These are phyloP conservation scores for Amborella trichopoda DNA, from an alignment of 164 flowering plant species.

Conservation along the genomic window DNA sequence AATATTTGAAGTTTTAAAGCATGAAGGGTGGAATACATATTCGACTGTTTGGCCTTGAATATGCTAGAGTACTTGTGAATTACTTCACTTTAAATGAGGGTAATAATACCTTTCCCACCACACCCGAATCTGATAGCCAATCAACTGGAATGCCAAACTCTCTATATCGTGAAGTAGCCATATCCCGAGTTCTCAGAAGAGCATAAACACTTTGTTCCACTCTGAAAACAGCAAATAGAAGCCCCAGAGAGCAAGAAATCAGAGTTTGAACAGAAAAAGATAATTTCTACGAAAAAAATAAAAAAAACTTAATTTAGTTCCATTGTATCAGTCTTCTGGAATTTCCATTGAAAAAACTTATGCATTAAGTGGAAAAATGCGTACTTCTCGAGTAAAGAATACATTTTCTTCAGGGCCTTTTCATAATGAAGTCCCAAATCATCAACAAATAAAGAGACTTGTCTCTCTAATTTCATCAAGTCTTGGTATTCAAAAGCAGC, in stretches of 20 bases:
- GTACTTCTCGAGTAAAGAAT: slow-evolving; percentile 90
- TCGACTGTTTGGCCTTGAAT: too few relatives aligned
- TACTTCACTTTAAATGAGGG: too few relatives aligned
- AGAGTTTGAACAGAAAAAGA: not conserved
- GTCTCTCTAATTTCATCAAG: slow-evolving; percentile 67
- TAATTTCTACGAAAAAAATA: not conserved
- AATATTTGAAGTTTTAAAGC: too few relatives aligned
- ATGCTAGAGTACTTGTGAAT: too few relatives aligned
- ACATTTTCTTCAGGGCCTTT: slow-evolving; percentile 90
- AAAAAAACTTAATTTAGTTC: too few relatives aligned
- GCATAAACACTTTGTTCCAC: slow-evolving; percentile 93
- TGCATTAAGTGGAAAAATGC: too few relatives aligned
- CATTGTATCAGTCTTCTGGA: too few relatives aligned
- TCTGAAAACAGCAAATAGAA: slow-evolving; percentile 24
- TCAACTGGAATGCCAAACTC: slow-evolving; percentile 89
- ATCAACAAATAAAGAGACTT: slow-evolving; percentile 58
- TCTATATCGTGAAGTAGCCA: slow-evolving; percentile 78
- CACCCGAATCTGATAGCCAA: slow-evolving; percentile 82
- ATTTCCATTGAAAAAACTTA: too few relatives aligned
- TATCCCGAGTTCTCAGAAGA: slow-evolving; percentile 77
- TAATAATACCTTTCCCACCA: slow-evolving; percentile 77
- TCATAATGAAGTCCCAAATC: slow-evolving; percentile 84
- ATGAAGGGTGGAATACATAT: too few relatives aligned
- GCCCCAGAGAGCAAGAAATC: too few relatives aligned
- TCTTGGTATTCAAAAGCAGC: slow-evolving; percentile 96